Evolutionary conservation across 768 basidiomycete species (phyloP).

Genomic region (Boletus edulis): DNA sequence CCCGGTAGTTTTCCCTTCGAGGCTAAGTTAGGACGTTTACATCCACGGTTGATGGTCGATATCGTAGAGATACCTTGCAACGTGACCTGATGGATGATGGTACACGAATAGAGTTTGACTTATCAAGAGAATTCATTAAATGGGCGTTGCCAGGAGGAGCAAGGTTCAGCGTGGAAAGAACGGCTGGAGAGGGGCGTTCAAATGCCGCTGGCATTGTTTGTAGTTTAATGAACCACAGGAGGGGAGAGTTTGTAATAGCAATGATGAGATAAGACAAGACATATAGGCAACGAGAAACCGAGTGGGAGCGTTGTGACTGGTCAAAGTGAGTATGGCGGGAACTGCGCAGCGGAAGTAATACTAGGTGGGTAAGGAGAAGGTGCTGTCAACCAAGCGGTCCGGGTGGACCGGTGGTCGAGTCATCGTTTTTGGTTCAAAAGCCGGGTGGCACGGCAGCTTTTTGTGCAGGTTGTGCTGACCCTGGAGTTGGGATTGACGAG

Average conservation of each 20-base stretch:
- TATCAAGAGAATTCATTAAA: constrained; percentile 20
- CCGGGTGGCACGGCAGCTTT: constrained; percentile 80
- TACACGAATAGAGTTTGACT: constrained; percentile 24
- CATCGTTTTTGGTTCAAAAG: constrained; percentile 50
- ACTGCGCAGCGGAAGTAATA: constrained; percentile 16
- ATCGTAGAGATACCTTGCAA: constrained; percentile 10
- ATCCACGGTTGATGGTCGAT: constrained; percentile 27
- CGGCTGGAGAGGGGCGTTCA: constrained; percentile 18
- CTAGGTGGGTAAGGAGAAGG: constrained; percentile 8
- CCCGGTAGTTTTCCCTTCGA: constrained; percentile 61
- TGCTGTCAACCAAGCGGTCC: background rate
- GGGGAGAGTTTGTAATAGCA: constrained; percentile 29
- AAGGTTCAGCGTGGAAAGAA: constrained; percentile 15
- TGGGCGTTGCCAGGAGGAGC: constrained; percentile 30
- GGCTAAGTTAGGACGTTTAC: constrained; percentile 36
- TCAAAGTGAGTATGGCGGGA: constrained; percentile 7
- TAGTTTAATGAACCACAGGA: constrained; percentile 15
- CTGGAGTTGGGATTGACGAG: constrained; percentile 55
- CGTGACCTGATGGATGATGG: constrained; percentile 13
- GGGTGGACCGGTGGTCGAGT: background rate
- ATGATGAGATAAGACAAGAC: constrained; percentile 24
- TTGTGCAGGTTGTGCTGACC: constrained; percentile 32
- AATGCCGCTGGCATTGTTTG: constrained; percentile 20
- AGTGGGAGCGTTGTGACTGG: constrained; percentile 9
- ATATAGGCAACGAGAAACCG: constrained; percentile 12